Evolutionary conservation across 2,329 filamentous ascomycete genomes (phyloP), one percentile per base, ranked within the genome.

Genomic region (Arthrobotrys entomopaga): DNA sequence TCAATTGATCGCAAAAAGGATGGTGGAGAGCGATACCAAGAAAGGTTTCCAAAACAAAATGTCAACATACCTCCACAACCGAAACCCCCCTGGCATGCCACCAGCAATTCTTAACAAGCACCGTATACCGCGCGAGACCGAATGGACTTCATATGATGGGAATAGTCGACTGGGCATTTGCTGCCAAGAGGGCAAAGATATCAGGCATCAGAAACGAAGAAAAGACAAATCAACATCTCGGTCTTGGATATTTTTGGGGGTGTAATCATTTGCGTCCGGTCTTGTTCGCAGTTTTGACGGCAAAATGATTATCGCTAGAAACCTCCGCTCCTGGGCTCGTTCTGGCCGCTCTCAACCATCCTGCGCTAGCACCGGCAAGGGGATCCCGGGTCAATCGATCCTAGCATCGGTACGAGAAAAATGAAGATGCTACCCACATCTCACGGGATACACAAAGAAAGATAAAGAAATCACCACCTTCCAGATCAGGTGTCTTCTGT

Each of bases 181-280:
- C n/a, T 52, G 63, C 58, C 49, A 56, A 58, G 40, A 50, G 46
- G 63, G 69, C 67, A 66, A 66, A 73, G 63, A 2, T 40, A 66
- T 63, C 69, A 73, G 69, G 69, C 69, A 73, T 73, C 69, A 66
- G 69, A 57, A 66, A 56, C 61, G 56, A 58, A 49, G 56, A 52
- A 61, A 46, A 34, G 10, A 11, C 49, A 22, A 54, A 49, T 15
- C 60, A 60, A 61, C 65, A 73, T 46, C 54, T 61, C 49, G 49
- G 60, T 56, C 26, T 61, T 40, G 43, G 50, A 34, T 56, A 6
- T 65, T 29, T n/a, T 46, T 15, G 65, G 46, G 49, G 20, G 49
- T 34, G 38, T 40, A 48, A 58, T 65, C 59, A 59, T 43, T 46
- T 13, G 13, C 42, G n/a, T 19, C n/a, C 10, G 2, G 46, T 13